These are phyloP conservation scores for Pogostemon cablin DNA, from an alignment of 257 asterid genomes.

Conservation along the genomic window DNA sequence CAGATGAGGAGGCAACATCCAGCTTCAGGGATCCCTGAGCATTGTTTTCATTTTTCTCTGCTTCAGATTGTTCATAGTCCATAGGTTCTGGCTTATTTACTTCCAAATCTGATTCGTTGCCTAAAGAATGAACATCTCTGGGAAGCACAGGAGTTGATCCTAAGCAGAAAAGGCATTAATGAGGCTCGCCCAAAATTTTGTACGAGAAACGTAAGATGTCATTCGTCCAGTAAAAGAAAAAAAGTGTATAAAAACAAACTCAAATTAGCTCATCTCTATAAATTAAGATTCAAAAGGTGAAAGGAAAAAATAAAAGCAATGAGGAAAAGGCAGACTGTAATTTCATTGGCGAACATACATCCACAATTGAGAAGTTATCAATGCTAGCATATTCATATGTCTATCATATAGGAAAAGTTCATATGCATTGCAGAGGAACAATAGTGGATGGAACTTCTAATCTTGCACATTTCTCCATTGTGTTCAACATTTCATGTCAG, in stretches of 20 bases:
- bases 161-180: slow-evolving; percentile 4
- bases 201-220: background rate
- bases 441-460: slow-evolving; percentile 5
- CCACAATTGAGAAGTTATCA: background rate
- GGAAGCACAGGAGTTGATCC: slow-evolving; percentile 27
- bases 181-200: background rate
- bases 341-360: background rate
- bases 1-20: slow-evolving; percentile 46
- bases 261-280: background rate
- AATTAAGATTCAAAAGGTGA: too few species aligned
- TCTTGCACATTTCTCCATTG: slow-evolving; percentile 4
- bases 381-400: background rate
- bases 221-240: background rate
- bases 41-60: slow-evolving; percentile 25
- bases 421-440: background rate
- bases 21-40: slow-evolving; percentile 28
- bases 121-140: slow-evolving; percentile 30
- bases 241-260: background rate
- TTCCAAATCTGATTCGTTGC: slow-evolving; percentile 27
- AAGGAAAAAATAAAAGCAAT: too few species aligned
- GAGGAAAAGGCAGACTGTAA: background rate
- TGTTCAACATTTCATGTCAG: slow-evolving; percentile 1
- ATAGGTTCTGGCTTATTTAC: slow-evolving; percentile 29
- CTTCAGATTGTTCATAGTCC: slow-evolving; percentile 21
- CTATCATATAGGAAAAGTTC: slow-evolving; percentile 10